Evolutionary conservation across 768 basidiomycete species (phyloP).

Genomic region (Cantharellus cinnabarinus): DNA sequence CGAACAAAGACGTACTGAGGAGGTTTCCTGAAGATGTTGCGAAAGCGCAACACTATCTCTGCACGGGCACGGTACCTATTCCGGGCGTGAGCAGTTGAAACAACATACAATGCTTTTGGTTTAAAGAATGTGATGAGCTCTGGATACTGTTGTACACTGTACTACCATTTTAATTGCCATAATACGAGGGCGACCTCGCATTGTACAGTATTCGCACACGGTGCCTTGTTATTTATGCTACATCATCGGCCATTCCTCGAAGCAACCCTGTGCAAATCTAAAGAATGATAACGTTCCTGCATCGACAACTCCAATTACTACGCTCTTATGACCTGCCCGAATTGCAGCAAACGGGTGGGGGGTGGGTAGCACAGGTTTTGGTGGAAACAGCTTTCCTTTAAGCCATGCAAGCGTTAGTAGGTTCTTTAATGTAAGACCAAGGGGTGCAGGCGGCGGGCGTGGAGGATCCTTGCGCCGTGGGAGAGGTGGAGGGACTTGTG

Average conservation of each 20-base stretch:
- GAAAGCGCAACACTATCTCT: background rate
- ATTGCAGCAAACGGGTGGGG: constrained; percentile 46
- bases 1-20: background rate
- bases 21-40: background rate
- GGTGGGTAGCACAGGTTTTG: background rate
- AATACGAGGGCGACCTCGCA: no score
- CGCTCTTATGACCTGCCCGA: constrained; percentile 63
- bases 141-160: no score
- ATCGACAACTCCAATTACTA: constrained; percentile 79
- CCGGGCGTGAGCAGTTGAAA: no score
- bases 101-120: no score
- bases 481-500: constrained; percentile 37
- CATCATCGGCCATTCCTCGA: constrained; percentile 65
- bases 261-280: constrained; percentile 66
- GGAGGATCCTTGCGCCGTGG: constrained; percentile 25
- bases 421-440: background rate
- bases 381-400: background rate
- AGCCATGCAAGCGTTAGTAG: background rate
- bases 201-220: no score
- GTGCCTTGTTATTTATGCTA: background rate
- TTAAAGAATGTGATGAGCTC: no score
- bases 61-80: background rate
- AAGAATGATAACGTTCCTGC: constrained; percentile 76
- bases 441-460: constrained; percentile 10
- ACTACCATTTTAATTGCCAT: no score